phyloP scores from a whole-genome alignment of 345 rosid species.

The Iberis pinnata region DNA sequence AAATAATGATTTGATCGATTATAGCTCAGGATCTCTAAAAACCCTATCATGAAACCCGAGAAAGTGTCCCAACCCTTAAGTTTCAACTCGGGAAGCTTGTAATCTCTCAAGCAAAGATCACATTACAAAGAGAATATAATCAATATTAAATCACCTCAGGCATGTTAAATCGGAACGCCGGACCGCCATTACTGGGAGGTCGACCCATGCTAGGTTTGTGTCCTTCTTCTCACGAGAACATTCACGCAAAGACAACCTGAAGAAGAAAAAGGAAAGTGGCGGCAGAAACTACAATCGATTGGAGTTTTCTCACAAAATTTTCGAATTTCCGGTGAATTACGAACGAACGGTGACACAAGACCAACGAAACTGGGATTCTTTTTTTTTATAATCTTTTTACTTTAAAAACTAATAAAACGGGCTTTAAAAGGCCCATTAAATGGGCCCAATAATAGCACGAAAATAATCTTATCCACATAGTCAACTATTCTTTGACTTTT shows the following conservation, averaged over 20 bases:
- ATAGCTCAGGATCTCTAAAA: neutral
- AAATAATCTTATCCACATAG: conserved; percentile 37
- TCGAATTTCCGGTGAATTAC: conserved; percentile 21
- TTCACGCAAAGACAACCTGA: no score
- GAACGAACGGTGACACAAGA: conserved; percentile 6
- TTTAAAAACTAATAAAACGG: no score
- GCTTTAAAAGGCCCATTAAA: conserved; percentile 8
- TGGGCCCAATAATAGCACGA: conserved; percentile 3
- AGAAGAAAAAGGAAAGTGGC: conserved; percentile 7
- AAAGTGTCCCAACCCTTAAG: neutral
- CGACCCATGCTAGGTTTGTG: conserved; percentile 54
- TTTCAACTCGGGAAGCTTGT: neutral
- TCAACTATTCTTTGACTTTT: neutral
- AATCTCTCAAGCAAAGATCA: conserved; percentile 6
- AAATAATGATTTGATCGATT: neutral
- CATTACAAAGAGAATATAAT: neutral
- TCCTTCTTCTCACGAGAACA: conserved; percentile 8
- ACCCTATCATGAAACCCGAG: conserved; percentile 14
- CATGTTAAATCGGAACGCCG: conserved; percentile 81
- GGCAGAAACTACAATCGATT: conserved; percentile 11
- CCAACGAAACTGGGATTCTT: conserved; percentile 16
- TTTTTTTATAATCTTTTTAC: no score
- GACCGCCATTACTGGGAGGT: conserved; percentile 93
- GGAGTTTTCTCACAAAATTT: conserved; percentile 9
- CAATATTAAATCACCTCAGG: conserved; percentile 48